Conservation (phyloP, 768 basidiomycete species). For the Nidula microcarpa region DNA sequence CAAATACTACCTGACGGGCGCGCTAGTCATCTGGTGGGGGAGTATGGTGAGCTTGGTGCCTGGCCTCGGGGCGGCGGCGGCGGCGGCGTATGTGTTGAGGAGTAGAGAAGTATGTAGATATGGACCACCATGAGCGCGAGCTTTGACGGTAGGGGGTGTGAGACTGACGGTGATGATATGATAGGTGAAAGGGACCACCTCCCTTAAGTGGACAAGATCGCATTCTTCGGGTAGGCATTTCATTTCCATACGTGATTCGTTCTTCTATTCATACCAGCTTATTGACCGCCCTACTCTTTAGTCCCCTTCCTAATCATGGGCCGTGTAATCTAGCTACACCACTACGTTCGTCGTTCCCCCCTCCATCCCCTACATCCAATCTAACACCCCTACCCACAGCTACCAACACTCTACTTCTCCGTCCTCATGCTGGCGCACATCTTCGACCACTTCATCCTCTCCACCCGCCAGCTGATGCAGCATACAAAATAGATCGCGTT, state of each 20-base stretch:
- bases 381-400: too few relatives aligned
- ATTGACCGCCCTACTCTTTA: conserved; percentile 23
- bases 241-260: conserved; percentile 88
- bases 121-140: conserved; percentile 69
- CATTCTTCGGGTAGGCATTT: conserved; percentile 87
- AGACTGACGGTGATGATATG: conserved; percentile 3
- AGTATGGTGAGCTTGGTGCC: conserved; percentile 62
- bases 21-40: conserved; percentile 90
- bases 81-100: conserved; percentile 74
- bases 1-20: conserved; percentile 94
- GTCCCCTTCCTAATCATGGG: conserved; percentile 98
- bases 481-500: too few relatives aligned
- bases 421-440: too few relatives aligned
- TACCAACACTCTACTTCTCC: too few relatives aligned
- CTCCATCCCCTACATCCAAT: too few relatives aligned
- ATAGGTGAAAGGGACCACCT: conserved; percentile 93
- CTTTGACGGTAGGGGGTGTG: too few relatives aligned
- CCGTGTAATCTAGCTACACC: too few relatives aligned
- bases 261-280: too few relatives aligned
- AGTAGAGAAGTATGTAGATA: conserved; percentile 88
- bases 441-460: too few relatives aligned
- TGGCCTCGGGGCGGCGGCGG: conserved; percentile 46
- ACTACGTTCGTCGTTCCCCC: too few relatives aligned
- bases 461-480: too few relatives aligned
- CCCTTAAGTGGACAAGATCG: conserved; percentile 88